Base-by-base conservation (phyloP, 371 early-diverging fungal species). In the Apophysomyces elegans region DNA sequence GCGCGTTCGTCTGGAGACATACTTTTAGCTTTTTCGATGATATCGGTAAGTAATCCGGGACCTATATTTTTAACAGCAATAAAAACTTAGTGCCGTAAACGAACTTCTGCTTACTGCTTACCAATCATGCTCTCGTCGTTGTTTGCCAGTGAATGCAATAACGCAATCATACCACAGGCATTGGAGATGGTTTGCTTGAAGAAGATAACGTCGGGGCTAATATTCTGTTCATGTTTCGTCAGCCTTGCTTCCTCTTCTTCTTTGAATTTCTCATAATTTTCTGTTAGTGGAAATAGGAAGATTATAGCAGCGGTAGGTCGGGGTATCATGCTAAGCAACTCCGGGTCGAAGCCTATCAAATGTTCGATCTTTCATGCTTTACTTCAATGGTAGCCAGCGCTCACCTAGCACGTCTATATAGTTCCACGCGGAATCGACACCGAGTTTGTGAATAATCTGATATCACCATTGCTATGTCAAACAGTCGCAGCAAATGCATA, bases 81-180 rank as follows among this genome's bases (percentile, higher is more conserved):
- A 37, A 64, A 13, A n/a, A 35, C 41, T 37, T 32, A 3, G 26
- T 57, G 6, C 5, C 16, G 3, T 26, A 26, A 26, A 26, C 32
- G 32, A 26, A 26, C 18, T 71, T 36, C 68, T 39, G 7, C 71
- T 36, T 6, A 47, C 69, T 37, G 62, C 57, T 66, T 71, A 69
- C 85, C 75, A 16, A 70, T 65, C 39, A 88, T 61, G 4, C 45
- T 38, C 26, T 82, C 64, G 35, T 71, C 81, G 67, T 84, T 90
- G 69, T 87, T 93, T 44, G 85, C 86, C 21, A 93, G 68, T 0
- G 91, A 85, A 67, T 93, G 95, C 36, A 94, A 70, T 6, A 94
- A 79, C 0, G 90, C 94, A 76, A 93, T 93, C 56, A 94, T 92
- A 26, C 95, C 95, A 67, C 98, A 98, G 1, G 97, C 97, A 72